A percentile compares a stretch with the other conserved stretches of the same genome.
These are phyloP conservation scores for Collybia mongolica DNA, from an alignment of 768 basidiomycete species.

Conservation along the genomic window DNA sequence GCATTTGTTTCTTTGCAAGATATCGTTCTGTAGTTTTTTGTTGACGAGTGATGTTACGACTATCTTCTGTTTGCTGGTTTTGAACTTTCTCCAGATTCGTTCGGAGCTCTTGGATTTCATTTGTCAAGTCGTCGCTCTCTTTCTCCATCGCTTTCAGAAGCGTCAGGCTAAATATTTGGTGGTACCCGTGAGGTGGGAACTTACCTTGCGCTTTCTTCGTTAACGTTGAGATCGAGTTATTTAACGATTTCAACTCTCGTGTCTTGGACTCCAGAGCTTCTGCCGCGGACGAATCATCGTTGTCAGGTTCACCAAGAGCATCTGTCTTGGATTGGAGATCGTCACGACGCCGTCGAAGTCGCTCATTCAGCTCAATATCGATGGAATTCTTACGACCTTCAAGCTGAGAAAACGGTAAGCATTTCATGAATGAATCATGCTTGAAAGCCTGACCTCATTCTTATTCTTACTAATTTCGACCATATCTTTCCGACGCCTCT, in stretches of 20 bases:
- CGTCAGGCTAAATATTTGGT: neutral
- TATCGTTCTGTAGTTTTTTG: constrained; percentile 97
- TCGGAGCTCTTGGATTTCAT: constrained; percentile 67
- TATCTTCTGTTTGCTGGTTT: constrained; percentile 83
- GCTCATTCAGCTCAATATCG: constrained; percentile 93
- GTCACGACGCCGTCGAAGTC: constrained; percentile 73
- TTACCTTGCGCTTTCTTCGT: constrained; percentile 62
- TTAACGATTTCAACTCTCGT: constrained; percentile 69
- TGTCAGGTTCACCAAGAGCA: constrained; percentile 59
- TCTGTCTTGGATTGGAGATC: constrained; percentile 81
- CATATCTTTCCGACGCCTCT: constrained; percentile 68
- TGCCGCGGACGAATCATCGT: constrained; percentile 52
- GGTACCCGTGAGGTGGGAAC: constrained; percentile 2
- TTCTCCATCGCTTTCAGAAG: constrained; percentile 60
- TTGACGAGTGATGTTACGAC: constrained; percentile 80
- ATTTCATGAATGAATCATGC: neutral
- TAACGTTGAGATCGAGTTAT: constrained; percentile 62
- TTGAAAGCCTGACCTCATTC: constrained; percentile 55
- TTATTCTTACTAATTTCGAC: constrained; percentile 66
- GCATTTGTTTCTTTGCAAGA: constrained; percentile 87
- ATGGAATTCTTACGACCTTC: constrained; percentile 75
- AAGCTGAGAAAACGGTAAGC: constrained; percentile 38
- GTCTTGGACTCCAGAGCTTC: constrained; percentile 68
- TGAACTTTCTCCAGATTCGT: constrained; percentile 71
- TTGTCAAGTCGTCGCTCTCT: constrained; percentile 60